A percentile compares a stretch with the other conserved stretches of the same genome.
These are phyloP conservation scores for Neospermospora avenae DNA, from an alignment of 2,329 filamentous ascomycete genomes.

Conservation along the genomic window DNA sequence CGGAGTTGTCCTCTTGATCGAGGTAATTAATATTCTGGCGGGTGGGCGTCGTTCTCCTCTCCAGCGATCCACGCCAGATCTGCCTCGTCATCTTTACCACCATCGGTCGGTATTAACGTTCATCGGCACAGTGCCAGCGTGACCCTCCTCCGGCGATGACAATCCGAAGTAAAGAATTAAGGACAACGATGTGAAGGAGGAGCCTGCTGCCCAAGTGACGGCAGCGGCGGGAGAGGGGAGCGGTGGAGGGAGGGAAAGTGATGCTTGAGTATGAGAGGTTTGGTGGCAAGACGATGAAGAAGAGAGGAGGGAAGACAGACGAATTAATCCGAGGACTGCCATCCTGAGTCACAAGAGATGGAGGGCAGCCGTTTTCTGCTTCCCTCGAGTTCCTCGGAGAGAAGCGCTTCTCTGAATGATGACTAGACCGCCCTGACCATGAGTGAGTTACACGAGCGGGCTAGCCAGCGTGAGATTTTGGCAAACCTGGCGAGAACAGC, in stretches of 20 bases:
- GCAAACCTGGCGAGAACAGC: conserved; percentile 24
- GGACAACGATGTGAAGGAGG: conserved; percentile 1
- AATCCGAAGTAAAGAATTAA: conserved; percentile 13
- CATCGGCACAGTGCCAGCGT: conserved; percentile 29
- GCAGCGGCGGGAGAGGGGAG: conserved; percentile 10
- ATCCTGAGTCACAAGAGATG: not conserved
- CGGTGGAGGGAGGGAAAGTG: conserved; percentile 8
- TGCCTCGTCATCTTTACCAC: conserved; percentile 14
- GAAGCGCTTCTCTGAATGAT: not conserved
- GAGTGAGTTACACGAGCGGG: conserved; percentile 22
- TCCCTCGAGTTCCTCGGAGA: not conserved
- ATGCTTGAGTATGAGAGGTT: conserved; percentile 20
- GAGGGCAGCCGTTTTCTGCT: not conserved
- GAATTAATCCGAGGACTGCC: not conserved
- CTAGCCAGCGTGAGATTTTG: not conserved
- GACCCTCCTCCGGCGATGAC: conserved; percentile 13
- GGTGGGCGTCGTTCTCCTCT: conserved; percentile 22
- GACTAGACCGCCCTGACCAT: conserved; percentile 17
- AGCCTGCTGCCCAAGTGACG: conserved; percentile 14
- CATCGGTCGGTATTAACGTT: conserved; percentile 28
- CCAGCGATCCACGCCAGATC: conserved; percentile 22
- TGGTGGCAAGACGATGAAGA: conserved; percentile 19
- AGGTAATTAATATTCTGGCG: conserved; percentile 25
- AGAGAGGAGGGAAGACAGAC: conserved; percentile 15
- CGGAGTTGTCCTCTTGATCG: conserved; percentile 17